A percentile compares a stretch with the other conserved stretches of the same genome.
phyloP scores from a whole-genome alignment of 176 grass and related monocot genomes.

The Triticum timopheevii region DNA sequence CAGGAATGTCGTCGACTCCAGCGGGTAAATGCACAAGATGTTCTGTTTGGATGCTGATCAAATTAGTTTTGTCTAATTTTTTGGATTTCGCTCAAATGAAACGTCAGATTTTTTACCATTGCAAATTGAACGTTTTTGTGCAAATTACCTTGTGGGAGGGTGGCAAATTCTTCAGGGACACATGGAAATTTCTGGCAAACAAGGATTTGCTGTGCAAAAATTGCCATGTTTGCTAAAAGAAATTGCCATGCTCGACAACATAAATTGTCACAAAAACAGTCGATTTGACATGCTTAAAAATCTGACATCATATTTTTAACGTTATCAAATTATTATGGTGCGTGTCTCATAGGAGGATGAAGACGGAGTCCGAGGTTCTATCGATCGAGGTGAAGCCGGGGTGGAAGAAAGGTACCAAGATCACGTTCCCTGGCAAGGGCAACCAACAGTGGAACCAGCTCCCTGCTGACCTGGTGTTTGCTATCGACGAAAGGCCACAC shows the following conservation, averaged over 20 bases:
- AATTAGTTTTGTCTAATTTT: background rate
- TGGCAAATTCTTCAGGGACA: too few relatives aligned
- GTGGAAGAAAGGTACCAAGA: slow-evolving; percentile 87
- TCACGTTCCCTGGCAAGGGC: slow-evolving; percentile 69
- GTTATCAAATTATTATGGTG: too few relatives aligned
- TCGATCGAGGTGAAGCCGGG: slow-evolving; percentile 79
- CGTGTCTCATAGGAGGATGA: slow-evolving; percentile 39
- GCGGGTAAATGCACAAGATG: slow-evolving; percentile 34
- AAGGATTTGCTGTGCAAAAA: too few relatives aligned
- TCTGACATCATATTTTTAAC: too few relatives aligned
- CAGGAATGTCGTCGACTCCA: slow-evolving; percentile 48
- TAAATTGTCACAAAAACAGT: too few relatives aligned
- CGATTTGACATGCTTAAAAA: too few relatives aligned
- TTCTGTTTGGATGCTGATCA: background rate
- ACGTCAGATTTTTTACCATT: too few relatives aligned
- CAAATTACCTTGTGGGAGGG: too few relatives aligned
- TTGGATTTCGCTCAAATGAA: too few relatives aligned
- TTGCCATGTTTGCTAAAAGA: fast-evolving
- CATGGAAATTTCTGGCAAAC: too few relatives aligned
- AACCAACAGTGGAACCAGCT: slow-evolving; percentile 43
- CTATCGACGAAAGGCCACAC: slow-evolving; percentile 76
- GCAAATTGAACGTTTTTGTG: too few relatives aligned
- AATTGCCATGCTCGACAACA: too few relatives aligned
- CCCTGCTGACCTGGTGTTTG: slow-evolving; percentile 57
- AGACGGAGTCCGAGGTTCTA: slow-evolving; percentile 57